Evolutionary conservation across 2,329 filamentous ascomycete species (phyloP).

Genomic region (Alternaria metachromatica): DNA sequence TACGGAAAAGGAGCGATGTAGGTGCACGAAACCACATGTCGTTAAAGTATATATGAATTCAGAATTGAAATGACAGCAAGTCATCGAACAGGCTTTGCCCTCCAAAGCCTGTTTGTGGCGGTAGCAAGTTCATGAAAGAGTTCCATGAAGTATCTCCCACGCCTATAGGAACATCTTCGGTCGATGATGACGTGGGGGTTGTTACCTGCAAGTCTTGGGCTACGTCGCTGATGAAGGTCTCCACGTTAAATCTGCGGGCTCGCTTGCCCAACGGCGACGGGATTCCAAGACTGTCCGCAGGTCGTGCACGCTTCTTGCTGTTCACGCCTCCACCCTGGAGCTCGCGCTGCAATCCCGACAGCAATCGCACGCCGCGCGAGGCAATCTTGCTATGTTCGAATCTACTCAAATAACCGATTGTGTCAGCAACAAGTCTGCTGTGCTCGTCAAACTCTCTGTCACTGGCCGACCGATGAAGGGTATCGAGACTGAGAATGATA

Average conservation of each 20-base stretch:
- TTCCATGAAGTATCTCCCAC: constrained; percentile 5
- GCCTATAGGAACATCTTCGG: not conserved
- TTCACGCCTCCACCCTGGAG: not conserved
- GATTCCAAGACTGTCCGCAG: not conserved
- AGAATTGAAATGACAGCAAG: constrained; percentile 11
- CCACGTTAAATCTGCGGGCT: constrained; percentile 7
- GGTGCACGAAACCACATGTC: constrained; percentile 36
- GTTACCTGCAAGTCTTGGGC: constrained; percentile 15
- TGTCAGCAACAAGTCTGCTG: constrained; percentile 7
- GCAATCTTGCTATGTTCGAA: constrained; percentile 21
- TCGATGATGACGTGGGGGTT: not conserved
- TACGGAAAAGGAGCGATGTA: constrained; percentile 25
- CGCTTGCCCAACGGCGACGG: constrained; percentile 3
- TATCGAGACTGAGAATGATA: constrained; percentile 50
- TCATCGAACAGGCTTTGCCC: constrained; percentile 18
- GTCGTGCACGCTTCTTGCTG: constrained; percentile 7
- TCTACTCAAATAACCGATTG: constrained; percentile 14
- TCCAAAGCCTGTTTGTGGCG: constrained; percentile 16
- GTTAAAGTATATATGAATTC: constrained; percentile 15
- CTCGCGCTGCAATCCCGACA: constrained; percentile 14
- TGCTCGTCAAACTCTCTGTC: constrained; percentile 19
- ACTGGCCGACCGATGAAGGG: constrained; percentile 38
- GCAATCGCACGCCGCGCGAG: constrained; percentile 17
- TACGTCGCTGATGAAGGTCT: constrained; percentile 11
- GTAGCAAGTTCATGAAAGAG: constrained; percentile 10